A percentile compares a stretch with the other conserved stretches of the same genome.
Conservation (phyloP, 129 eudicot genomes). For the Artemisia tridentata region DNA sequence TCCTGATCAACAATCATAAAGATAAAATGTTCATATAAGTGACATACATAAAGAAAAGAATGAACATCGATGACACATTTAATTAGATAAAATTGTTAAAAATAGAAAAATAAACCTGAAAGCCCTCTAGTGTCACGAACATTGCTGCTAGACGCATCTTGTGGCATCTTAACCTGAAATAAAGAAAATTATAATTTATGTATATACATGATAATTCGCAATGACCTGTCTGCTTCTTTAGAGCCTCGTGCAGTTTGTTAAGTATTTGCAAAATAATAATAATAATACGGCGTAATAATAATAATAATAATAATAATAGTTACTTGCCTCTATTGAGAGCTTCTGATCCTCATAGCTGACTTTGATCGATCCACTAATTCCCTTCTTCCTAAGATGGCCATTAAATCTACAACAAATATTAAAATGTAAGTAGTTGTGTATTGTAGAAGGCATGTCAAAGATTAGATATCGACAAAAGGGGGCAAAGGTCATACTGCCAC, state of each 20-base stretch:
- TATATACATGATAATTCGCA: constrained; percentile 6
- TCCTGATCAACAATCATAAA: constrained; percentile 45
- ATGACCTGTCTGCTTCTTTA: not conserved
- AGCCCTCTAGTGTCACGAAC: constrained; percentile 91
- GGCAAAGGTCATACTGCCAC: constrained; percentile 63
- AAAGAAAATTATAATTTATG: constrained; percentile 5
- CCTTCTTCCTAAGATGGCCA: constrained; percentile 81
- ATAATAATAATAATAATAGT: not conserved
- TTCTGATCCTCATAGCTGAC: constrained; percentile 78
- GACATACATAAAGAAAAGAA: not conserved
- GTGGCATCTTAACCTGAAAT: constrained; percentile 89
- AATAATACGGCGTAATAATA: too few relatives aligned
- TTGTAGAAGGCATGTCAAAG: not conserved
- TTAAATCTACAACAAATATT: constrained; percentile 56
- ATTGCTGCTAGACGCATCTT: constrained; percentile 69
- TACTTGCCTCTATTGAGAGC: constrained; percentile 77
- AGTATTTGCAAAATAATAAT: not conserved
- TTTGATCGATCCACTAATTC: constrained; percentile 71
- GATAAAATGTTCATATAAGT: constrained; percentile 3
- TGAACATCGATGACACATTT: not conserved
- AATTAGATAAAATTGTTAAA: not conserved
- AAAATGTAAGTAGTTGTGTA: constrained; percentile 1
- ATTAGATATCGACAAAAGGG: constrained; percentile 3
- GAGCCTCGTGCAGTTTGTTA: not conserved
- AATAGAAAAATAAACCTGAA: constrained; percentile 52